Conservation (phyloP, 2,329 filamentous ascomycete genomes). For the Ophiosphaerella narmari region DNA sequence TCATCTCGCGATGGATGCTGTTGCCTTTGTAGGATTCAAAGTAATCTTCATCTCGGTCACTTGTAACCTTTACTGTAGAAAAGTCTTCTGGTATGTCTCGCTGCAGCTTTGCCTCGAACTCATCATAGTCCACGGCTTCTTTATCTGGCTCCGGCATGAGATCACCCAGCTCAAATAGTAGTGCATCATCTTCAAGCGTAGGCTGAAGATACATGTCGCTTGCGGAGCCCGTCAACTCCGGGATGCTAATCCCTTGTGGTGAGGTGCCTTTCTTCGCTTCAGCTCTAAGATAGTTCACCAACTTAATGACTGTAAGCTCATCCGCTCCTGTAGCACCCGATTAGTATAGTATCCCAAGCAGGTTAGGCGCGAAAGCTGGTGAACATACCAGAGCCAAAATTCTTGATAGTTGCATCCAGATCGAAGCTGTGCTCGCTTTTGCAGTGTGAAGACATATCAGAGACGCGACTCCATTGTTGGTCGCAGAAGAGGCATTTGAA, state of each 20-base stretch:
- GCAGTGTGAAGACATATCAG: slow-evolving; percentile 36
- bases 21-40: slow-evolving; percentile 64
- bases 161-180: slow-evolving; percentile 87
- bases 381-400: slow-evolving; percentile 34
- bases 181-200: slow-evolving; percentile 83
- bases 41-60: slow-evolving; percentile 63
- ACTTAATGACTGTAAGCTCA: slow-evolving; percentile 40
- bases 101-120: slow-evolving; percentile 47
- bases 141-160: slow-evolving; percentile 50
- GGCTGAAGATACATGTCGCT: slow-evolving; percentile 83
- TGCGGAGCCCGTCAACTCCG: slow-evolving; percentile 64
- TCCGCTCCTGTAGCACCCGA: slow-evolving; percentile 28
- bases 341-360: slow-evolving; percentile 23
- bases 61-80: slow-evolving; percentile 33
- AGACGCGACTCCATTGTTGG: slow-evolving; percentile 33
- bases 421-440: slow-evolving; percentile 34
- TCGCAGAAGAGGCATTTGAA: slow-evolving; percentile 45
- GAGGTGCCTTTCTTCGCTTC: slow-evolving; percentile 46
- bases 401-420: slow-evolving; percentile 31
- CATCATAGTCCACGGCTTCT: slow-evolving; percentile 38
- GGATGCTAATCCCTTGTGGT: slow-evolving; percentile 56
- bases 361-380: slow-evolving; percentile 13
- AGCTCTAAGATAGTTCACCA: slow-evolving; percentile 55
- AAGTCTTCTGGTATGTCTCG: slow-evolving; percentile 45
- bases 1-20: slow-evolving; percentile 95